Evolutionary conservation across 306 rosid species (phyloP).

Genomic region (Amphicarpaea edgeworthii): DNA sequence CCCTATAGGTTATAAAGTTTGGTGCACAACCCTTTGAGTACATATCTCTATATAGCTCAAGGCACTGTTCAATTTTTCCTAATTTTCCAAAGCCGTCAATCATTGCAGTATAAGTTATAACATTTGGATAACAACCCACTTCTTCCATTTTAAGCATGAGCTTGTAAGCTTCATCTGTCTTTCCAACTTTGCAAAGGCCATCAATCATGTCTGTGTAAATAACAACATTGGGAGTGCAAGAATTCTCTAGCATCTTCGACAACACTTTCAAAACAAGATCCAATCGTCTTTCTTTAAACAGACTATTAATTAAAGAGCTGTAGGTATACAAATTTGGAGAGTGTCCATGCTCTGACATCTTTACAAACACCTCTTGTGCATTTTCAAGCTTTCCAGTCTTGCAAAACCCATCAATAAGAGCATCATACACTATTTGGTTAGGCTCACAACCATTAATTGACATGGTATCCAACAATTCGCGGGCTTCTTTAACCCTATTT

Average conservation of each 20-base stretch:
- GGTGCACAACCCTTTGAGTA: slow-evolving; percentile 89
- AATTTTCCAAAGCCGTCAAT: slow-evolving; percentile 84
- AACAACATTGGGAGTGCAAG: slow-evolving; percentile 84
- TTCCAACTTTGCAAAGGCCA: slow-evolving; percentile 85
- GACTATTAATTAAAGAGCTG: slow-evolving; percentile 79
- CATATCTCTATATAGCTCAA: slow-evolving; percentile 78
- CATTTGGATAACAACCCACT: slow-evolving; percentile 79
- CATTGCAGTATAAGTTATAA: slow-evolving; percentile 91
- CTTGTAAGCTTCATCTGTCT: slow-evolving; percentile 80
- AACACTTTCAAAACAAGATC: slow-evolving; percentile 83
- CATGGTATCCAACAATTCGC: slow-evolving; percentile 73
- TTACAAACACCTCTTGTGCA: slow-evolving; percentile 80
- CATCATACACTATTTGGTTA: slow-evolving; percentile 76
- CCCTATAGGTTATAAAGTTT: slow-evolving; percentile 80
- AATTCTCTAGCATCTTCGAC: slow-evolving; percentile 82
- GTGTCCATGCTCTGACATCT: slow-evolving; percentile 80
- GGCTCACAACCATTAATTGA: slow-evolving; percentile 72
- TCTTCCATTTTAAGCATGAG: slow-evolving; percentile 90
- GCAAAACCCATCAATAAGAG: slow-evolving; percentile 88
- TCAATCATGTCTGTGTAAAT: slow-evolving; percentile 92
- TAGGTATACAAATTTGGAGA: slow-evolving; percentile 78
- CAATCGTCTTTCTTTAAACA: slow-evolving; percentile 77
- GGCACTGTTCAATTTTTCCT: slow-evolving; percentile 72
- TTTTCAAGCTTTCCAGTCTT: slow-evolving; percentile 80
- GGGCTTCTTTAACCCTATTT: slow-evolving; percentile 72